Conservation (phyloP, 1,139 yeast species). For the Diutina neorugosa region DNA sequence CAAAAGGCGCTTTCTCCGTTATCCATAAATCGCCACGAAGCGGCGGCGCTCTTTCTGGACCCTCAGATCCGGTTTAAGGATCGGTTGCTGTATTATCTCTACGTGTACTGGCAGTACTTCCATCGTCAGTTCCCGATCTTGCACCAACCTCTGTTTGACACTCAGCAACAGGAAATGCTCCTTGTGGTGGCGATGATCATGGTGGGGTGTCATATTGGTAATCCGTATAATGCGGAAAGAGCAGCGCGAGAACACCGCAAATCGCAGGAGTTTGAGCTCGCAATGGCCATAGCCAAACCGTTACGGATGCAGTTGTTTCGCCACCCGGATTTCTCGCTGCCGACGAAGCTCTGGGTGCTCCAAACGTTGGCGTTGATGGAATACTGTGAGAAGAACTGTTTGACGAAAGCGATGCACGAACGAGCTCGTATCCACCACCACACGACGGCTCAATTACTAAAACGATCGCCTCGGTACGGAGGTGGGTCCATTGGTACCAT, state of each 20-base stretch:
- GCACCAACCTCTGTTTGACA: conserved; percentile 10
- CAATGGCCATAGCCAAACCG: conserved; percentile 7
- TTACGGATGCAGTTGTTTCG: conserved; percentile 9
- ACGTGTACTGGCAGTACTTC: conserved; percentile 9
- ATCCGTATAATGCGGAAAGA: conserved; percentile 6
- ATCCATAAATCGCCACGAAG: not conserved
- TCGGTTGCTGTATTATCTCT: conserved; percentile 6
- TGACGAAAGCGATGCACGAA: conserved; percentile 52
- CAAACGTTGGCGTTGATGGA: conserved; percentile 55
- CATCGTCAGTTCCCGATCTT: conserved; percentile 9
- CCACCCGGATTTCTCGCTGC: conserved; percentile 17
- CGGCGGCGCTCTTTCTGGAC: not conserved
- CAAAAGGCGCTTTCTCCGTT: not conserved
- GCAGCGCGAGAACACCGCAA: conserved; percentile 5
- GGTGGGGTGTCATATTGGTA: conserved; percentile 7
- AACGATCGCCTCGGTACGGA: conserved; percentile 65
- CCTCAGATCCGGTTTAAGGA: not conserved
- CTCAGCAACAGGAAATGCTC: conserved; percentile 8
- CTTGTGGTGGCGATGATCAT: conserved; percentile 10
- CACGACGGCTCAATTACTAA: conserved; percentile 55
- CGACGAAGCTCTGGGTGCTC: conserved; percentile 53
- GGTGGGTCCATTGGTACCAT: conserved; percentile 35
- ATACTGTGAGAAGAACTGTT: conserved; percentile 53
- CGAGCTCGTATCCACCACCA: conserved; percentile 72
- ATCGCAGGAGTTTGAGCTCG: conserved; percentile 8